Evolutionary conservation across 1,284 basidiomycete genomes (phyloP).

Genomic region (Leccinum glutinopallens): DNA sequence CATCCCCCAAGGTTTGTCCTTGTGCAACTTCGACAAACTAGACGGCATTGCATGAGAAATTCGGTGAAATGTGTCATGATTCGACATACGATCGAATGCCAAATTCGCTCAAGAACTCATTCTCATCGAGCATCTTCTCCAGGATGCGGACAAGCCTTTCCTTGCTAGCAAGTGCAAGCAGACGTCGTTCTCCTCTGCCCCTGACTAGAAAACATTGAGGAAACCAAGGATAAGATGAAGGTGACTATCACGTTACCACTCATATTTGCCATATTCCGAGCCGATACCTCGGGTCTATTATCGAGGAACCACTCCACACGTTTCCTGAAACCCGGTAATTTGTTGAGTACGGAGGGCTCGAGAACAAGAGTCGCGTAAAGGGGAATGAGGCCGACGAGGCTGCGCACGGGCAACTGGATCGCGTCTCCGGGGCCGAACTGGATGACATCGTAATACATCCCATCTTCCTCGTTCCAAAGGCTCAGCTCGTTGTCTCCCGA

Average conservation of each 20-base stretch:
- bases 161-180: conserved; percentile 90
- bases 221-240: conserved; percentile 2
- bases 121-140: conserved; percentile 96
- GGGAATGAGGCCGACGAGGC: conserved; percentile 94
- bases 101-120: conserved; percentile 93
- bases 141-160: conserved; percentile 88
- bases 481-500: conserved; percentile 76
- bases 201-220: conserved; percentile 46
- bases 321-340: conserved; percentile 97
- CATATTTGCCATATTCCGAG: conserved; percentile 97
- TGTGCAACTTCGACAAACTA: conserved; percentile 86
- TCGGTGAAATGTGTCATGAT: not conserved
- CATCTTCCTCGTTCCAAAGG: conserved; percentile 95
- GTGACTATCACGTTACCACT: conserved; percentile 53
- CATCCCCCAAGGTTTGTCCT: conserved; percentile 94
- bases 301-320: conserved; percentile 98
- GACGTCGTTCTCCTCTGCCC: conserved; percentile 84
- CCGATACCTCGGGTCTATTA: conserved; percentile 84
- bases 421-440: conserved; percentile 83
- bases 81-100: conserved; percentile 83
- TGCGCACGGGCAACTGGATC: conserved; percentile 91
- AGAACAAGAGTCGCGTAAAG: conserved; percentile 93
- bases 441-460: conserved; percentile 98
- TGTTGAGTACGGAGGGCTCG: conserved; percentile 86
- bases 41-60: conserved; percentile 6